Conservation (phyloP, 1,139 yeast species). For the Saccharomycopsis hybrid region DNA sequence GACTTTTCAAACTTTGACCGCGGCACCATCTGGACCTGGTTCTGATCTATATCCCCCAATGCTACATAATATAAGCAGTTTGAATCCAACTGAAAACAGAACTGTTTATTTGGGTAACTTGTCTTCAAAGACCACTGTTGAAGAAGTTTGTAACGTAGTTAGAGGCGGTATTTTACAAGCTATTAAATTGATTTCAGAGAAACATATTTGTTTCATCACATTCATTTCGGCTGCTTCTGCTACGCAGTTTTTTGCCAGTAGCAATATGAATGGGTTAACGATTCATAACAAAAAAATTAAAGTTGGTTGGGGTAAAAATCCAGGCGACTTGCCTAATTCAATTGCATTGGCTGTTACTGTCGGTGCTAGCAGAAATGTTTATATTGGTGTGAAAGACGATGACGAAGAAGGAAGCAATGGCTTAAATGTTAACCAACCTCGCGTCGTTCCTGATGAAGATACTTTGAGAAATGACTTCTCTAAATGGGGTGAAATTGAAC, state of each 20-base stretch:
- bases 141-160: conserved; percentile 89
- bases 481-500: conserved; percentile 89
- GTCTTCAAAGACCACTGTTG: conserved; percentile 78
- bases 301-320: conserved; percentile 96
- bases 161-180: conserved; percentile 87
- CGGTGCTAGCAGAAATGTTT: conserved; percentile 89
- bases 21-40: neutral
- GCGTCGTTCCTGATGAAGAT: conserved; percentile 43
- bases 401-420: conserved; percentile 24
- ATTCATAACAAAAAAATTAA: conserved; percentile 77
- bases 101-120: conserved; percentile 87
- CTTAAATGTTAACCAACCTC: neutral
- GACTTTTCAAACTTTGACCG: conserved; percentile 1
- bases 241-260: conserved; percentile 86
- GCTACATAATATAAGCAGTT: conserved; percentile 14
- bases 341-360: conserved; percentile 82
- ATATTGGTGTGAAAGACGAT: conserved; percentile 64
- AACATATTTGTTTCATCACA: conserved; percentile 89
- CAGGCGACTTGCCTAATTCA: conserved; percentile 82
- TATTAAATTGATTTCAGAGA: conserved; percentile 67
- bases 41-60: conserved; percentile 13
- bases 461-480: conserved; percentile 68
- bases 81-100: conserved; percentile 75
- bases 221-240: conserved; percentile 91
- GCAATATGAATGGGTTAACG: conserved; percentile 73